Evolutionary conservation across 1,284 basidiomycete genomes (phyloP).

Genomic region (Hymenochaete sp.): DNA sequence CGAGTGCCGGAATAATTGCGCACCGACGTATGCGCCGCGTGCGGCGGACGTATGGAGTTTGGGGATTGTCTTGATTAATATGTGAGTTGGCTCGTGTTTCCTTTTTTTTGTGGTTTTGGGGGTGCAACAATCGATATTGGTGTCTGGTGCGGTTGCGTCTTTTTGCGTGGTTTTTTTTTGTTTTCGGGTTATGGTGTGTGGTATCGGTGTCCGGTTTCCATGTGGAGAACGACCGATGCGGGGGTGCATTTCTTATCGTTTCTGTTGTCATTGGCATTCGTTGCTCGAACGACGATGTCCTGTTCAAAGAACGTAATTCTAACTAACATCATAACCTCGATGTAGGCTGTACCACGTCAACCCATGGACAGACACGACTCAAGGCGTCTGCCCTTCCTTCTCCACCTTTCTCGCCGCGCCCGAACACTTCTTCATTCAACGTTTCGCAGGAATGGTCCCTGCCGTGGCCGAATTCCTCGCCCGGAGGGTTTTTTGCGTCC

Average conservation of each 20-base stretch:
- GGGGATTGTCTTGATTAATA: conserved; percentile 97
- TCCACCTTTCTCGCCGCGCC: conserved; percentile 75
- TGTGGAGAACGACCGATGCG: too few species aligned
- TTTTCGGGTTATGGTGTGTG: too few species aligned
- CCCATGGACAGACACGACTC: conserved; percentile 92
- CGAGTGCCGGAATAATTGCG: conserved; percentile 96
- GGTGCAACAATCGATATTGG: neutral
- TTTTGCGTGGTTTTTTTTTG: too few species aligned
- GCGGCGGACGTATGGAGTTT: conserved; percentile 98
- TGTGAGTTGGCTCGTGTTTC: conserved; percentile 62
- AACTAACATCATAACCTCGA: conserved; percentile 19
- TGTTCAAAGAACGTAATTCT: conserved; percentile 1
- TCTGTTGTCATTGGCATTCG: too few species aligned
- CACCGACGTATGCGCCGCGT: conserved; percentile 86
- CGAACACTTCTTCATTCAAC: conserved; percentile 76
- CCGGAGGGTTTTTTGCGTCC: conserved; percentile 79
- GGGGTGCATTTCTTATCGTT: too few species aligned
- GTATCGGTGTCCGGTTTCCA: too few species aligned
- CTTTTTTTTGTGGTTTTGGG: neutral
- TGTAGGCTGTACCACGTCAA: conserved; percentile 92
- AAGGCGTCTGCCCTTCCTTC: conserved; percentile 75
- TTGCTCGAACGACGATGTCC: too few species aligned
- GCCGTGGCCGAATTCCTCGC: conserved; percentile 84
- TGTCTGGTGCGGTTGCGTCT: too few species aligned
- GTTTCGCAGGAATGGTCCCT: conserved; percentile 88